Base-by-base conservation (phyloP, 129 eudicot genomes). In the Flaveria trinervia region DNA sequence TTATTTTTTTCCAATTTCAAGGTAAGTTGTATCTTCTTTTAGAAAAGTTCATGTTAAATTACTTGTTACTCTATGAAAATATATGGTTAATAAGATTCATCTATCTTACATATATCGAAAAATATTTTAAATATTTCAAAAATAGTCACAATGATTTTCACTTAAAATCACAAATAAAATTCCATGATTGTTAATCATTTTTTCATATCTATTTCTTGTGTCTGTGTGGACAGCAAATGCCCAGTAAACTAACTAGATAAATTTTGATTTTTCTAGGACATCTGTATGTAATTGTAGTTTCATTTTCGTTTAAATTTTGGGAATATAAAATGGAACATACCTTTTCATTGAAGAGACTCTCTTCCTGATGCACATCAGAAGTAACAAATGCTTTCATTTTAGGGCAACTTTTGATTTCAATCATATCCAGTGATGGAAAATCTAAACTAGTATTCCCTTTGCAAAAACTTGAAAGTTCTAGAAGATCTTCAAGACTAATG, bases 331-430 rank as follows among this genome's bases (percentile, higher is more conserved):
- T 76, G 54, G 1, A 44, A n/a, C 75, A 64, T 76, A 85, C 88
- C 86, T 78, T 85, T 56, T 78, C 86, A 81, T 39, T 73, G 81
- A 85, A 85, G 12, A 82, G 72, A 30, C 54, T 77, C 57, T 20
- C 78, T 49, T 72, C 86, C 43, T 66, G 79, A 73, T 68, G 78
- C 79, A 57, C 59, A 59, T 62, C 46, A 69, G 79, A 74, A 55
- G 51, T 66, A 46, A 67, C 76, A 81, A 85, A 78, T 22, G 78
- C 66, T 62, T 65, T 78, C 81, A 85, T 74, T 64, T 56, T 70
- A 45, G 79, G 84, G 51, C 83, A 79, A 65, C 76, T 56, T 30
- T 46, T 56, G 66, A 85, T 60, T 30, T 54, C 72, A 59, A 85
- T 55, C 70, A 64, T 55, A 30, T 82, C 80, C 76, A 85, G 65